Conservation (phyloP, 73 alveolate species). For the Stentor coeruleus region DNA sequence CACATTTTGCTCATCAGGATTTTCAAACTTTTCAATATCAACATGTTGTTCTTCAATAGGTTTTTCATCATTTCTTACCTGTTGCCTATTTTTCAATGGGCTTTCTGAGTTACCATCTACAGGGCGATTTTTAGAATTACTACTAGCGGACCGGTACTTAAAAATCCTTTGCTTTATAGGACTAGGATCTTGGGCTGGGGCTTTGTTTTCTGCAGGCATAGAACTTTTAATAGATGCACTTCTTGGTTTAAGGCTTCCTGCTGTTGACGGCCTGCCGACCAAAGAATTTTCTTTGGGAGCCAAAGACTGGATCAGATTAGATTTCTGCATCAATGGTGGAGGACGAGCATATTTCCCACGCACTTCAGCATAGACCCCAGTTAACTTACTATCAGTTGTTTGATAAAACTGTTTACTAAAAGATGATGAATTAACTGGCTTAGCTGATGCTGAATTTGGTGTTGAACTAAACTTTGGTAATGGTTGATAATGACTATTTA, state of each 20-base stretch:
- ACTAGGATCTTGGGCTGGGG: too few species aligned
- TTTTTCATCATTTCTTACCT: too few species aligned
- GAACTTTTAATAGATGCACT: neutral
- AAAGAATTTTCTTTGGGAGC: neutral
- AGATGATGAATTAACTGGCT: too few species aligned
- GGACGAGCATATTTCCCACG: constrained; percentile 26
- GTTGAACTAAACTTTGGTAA: neutral
- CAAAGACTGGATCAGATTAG: neutral
- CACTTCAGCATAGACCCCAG: constrained; percentile 10
- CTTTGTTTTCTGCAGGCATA: too few species aligned
- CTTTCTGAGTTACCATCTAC: too few species aligned
- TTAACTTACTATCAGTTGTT: too few species aligned
- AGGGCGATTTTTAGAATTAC: too few species aligned
- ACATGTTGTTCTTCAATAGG: constrained; percentile 3
- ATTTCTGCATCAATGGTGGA: neutral
- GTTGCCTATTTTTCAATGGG: too few species aligned
- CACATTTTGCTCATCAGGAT: neutral
- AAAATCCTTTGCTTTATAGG: too few species aligned
- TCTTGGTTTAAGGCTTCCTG: constrained; percentile 2
- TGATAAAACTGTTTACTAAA: too few species aligned
- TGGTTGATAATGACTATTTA: neutral
- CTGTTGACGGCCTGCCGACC: constrained; percentile 15
- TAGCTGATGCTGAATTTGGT: neutral
- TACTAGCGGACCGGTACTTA: neutral
- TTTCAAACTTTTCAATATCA: neutral